Evolutionary conservation across 202 grass and related monocot genomes (phyloP), one percentile per base, ranked within the genome.

Genomic region (Bolboschoenoplectus hybrid): DNA sequence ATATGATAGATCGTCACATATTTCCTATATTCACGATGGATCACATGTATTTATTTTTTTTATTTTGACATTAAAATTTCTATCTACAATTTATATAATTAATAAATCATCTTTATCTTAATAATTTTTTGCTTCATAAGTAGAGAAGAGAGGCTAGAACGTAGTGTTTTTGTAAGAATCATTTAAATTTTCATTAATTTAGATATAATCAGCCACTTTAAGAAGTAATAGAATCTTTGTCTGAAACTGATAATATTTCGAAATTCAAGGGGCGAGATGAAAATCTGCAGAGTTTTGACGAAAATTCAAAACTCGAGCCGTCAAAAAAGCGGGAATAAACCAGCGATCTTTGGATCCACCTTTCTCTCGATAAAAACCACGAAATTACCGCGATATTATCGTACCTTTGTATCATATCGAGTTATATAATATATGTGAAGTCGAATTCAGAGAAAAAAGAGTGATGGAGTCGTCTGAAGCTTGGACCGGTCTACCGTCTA

Each of bases 261-360:
- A 61, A 61, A 61, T 1, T 20, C 6, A 34, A 51, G 71, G 71
- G 71, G 45, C 8, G 9, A 74, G 47, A 34, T 32, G 46, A 49
- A 26, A 74, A 50, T 74, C 71, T 3, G 71, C 46, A 13, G 3
- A 73, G 5, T 26, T 51, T 34, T 51, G 20, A 11, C 41, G 11
- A 5, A 20, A 46, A 74, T 20, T 50, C 71, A 5, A 74, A 50
- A 47, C 20, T 50, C n/a, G 7, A 51, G 44, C n/a, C 20, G 71
- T 74, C 46, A 74, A 50, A 74, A 26, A 74, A 74, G 71, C 41
- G 45, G 45, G 51, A 74, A 49, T 44, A 74, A 74, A 74, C 70
- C 70, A 16, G 45, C 70, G 70, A 44, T 51, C n/a, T 17, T 74
- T 47, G 50, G 19, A 3, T 32, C 9, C 0, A 45, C 1, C 19